Percentiles rank a stretch among this genome's conserved stretches.
phyloP scores from a whole-genome alignment of 2,329 filamentous ascomycete genomes.

The Phaeosphaeria sp. region DNA sequence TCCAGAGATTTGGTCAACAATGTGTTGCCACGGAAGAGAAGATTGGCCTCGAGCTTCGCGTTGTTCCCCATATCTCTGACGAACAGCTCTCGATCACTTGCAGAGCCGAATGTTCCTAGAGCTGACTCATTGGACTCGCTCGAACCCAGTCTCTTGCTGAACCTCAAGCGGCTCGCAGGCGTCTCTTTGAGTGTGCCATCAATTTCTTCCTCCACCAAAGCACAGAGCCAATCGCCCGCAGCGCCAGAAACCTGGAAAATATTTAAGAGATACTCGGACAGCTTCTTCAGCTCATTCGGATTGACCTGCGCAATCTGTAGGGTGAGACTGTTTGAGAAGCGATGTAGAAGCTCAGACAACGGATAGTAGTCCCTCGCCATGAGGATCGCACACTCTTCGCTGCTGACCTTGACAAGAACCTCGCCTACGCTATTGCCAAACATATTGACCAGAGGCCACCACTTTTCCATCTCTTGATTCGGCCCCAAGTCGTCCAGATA shows the following conservation, averaged over 20 bases:
- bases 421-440: slow-evolving; percentile 79
- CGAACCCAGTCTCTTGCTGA: slow-evolving; percentile 73
- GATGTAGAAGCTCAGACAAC: slow-evolving; percentile 82
- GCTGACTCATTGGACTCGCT: slow-evolving; percentile 68
- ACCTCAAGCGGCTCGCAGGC: slow-evolving; percentile 70
- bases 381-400: slow-evolving; percentile 89
- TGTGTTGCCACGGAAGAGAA: slow-evolving; percentile 94
- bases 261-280: slow-evolving; percentile 87
- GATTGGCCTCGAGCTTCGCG: slow-evolving; percentile 85
- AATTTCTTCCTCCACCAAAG: slow-evolving; percentile 94
- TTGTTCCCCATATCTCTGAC: slow-evolving; percentile 81
- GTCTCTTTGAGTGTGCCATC: slow-evolving; percentile 88
- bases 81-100: slow-evolving; percentile 71
- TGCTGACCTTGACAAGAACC: slow-evolving; percentile 80
- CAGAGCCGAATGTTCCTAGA: slow-evolving; percentile 45
- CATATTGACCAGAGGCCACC: slow-evolving; percentile 81
- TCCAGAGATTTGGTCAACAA: slow-evolving; percentile 92
- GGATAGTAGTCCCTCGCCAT: slow-evolving; percentile 84
- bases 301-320: slow-evolving; percentile 82
- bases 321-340: slow-evolving; percentile 83
- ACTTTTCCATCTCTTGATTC: slow-evolving; percentile 82
- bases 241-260: slow-evolving; percentile 93
- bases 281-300: slow-evolving; percentile 75
- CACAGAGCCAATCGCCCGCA: slow-evolving; percentile 88
- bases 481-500: slow-evolving; percentile 78